Evolutionary conservation across 176 grass and related monocot species (phyloP).

Genomic region (Triticum timopheevii): DNA sequence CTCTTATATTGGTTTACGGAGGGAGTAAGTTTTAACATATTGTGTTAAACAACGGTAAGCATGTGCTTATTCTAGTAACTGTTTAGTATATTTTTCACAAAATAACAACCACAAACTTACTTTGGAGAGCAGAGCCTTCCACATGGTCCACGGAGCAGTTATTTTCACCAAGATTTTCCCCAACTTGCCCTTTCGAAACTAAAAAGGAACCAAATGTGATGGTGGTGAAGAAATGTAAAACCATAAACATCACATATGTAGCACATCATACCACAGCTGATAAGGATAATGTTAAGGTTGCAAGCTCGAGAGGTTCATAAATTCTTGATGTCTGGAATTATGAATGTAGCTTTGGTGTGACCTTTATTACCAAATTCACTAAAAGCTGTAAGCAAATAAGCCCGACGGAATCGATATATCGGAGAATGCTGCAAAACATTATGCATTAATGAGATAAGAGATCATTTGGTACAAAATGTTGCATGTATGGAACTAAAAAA

Average conservation of each 20-base stretch:
- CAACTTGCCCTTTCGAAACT: slow-evolving; percentile 33
- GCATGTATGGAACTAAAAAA: not conserved
- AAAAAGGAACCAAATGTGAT: slow-evolving; percentile 30
- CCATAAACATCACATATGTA: slow-evolving; percentile 26
- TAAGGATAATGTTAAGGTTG: slow-evolving; percentile 77
- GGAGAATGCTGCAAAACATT: slow-evolving; percentile 57
- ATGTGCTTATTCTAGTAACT: not conserved
- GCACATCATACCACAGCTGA: slow-evolving; percentile 65
- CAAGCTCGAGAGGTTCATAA: slow-evolving; percentile 55
- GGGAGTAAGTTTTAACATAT: not conserved
- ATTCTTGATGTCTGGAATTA: slow-evolving; percentile 81
- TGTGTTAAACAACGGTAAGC: not conserved
- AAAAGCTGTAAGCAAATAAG: slow-evolving; percentile 63
- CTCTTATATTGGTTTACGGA: too few species aligned
- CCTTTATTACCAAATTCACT: slow-evolving; percentile 65
- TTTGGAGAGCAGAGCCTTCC: slow-evolving; percentile 44
- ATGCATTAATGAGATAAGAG: slow-evolving; percentile 28
- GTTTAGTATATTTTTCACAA: not conserved
- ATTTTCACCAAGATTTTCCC: slow-evolving; percentile 37
- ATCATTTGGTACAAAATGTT: slow-evolving; percentile 20
- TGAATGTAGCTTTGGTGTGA: slow-evolving; percentile 73
- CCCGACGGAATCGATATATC: slow-evolving; percentile 61
- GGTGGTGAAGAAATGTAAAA: slow-evolving; percentile 18
- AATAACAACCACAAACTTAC: slow-evolving; percentile 42
- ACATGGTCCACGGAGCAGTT: slow-evolving; percentile 26